phyloP scores from a whole-genome alignment of 2,329 filamentous ascomycete species.

The Aspergillus vadensis region DNA sequence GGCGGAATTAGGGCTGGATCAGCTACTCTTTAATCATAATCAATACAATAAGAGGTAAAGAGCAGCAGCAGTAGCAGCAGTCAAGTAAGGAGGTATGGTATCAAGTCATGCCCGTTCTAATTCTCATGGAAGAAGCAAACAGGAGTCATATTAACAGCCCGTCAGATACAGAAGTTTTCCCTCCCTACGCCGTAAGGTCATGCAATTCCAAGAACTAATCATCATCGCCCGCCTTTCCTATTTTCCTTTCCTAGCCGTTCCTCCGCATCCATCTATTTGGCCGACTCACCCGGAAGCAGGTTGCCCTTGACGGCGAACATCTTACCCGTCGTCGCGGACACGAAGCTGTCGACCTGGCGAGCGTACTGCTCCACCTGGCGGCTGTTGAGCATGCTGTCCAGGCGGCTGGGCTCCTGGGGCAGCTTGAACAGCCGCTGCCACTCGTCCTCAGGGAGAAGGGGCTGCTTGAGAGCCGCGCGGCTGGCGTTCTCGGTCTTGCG shows the following conservation, averaged over 20 bases:
- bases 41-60: not conserved
- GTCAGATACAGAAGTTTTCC: constrained; percentile 43
- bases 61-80: not conserved
- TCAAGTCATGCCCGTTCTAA: constrained; percentile 27
- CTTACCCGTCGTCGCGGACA: constrained; percentile 86
- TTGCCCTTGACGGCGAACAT: constrained; percentile 92
- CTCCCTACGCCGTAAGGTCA: constrained; percentile 48
- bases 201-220: constrained; percentile 39
- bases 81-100: not conserved
- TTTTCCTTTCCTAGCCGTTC: constrained; percentile 13
- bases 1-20: not conserved
- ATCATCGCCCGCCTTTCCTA: constrained; percentile 20
- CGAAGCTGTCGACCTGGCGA: constrained; percentile 94
- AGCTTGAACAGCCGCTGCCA: constrained; percentile 99
- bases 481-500: constrained; percentile 93
- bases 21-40: too few species aligned
- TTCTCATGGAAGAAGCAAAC: constrained; percentile 36
- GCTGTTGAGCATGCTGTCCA: constrained; percentile 93
- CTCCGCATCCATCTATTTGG: constrained; percentile 29
- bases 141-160: constrained; percentile 41
- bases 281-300: constrained; percentile 59
- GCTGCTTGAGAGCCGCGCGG: constrained; percentile 81
- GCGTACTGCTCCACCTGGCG: constrained; percentile 98
- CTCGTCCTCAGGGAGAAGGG: constrained; percentile 89
- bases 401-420: constrained; percentile 85